phyloP scores from a whole-genome alignment of 176 grass and related monocot genomes.

The Aegilops speltoides region DNA sequence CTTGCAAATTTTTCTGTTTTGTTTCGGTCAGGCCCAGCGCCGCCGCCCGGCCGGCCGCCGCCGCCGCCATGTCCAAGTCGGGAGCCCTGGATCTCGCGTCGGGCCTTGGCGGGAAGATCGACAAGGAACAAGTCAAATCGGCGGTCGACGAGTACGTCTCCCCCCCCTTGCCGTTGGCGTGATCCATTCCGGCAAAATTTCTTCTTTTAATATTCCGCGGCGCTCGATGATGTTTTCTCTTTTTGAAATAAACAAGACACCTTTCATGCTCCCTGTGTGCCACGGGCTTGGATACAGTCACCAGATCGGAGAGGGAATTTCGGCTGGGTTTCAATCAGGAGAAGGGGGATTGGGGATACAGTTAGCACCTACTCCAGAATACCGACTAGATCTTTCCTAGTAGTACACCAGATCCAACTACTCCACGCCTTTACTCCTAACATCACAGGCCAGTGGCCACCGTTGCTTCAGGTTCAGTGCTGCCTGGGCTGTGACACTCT shows the following conservation, averaged over 20 bases:
- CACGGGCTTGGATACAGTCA: too few species aligned
- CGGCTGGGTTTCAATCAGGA: too few species aligned
- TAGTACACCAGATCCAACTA: too few species aligned
- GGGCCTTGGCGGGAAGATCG: constrained; percentile 59
- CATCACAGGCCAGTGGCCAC: too few species aligned
- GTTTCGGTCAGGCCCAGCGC: background rate
- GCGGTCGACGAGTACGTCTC: constrained; percentile 57
- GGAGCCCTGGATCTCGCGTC: constrained; percentile 63
- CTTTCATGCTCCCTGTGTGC: too few species aligned
- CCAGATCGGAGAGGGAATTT: too few species aligned
- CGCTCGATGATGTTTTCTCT: background rate
- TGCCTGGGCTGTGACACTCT: too few species aligned
- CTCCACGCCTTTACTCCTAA: too few species aligned
- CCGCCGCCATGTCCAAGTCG: constrained; percentile 46
- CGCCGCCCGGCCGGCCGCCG: background rate
- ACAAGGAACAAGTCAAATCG: constrained; percentile 55
- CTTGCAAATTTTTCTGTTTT: background rate
- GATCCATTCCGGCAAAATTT: background rate
- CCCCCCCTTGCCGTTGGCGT: background rate
- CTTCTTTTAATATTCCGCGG: background rate
- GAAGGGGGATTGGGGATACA: too few species aligned
- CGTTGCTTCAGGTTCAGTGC: too few species aligned
- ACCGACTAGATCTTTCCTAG: too few species aligned
- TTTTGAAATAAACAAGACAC: background rate
- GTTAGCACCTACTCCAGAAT: too few species aligned